These are phyloP conservation scores for Mycocentrospora acerina DNA, from an alignment of 2,329 filamentous ascomycete species.

Conservation along the genomic window DNA sequence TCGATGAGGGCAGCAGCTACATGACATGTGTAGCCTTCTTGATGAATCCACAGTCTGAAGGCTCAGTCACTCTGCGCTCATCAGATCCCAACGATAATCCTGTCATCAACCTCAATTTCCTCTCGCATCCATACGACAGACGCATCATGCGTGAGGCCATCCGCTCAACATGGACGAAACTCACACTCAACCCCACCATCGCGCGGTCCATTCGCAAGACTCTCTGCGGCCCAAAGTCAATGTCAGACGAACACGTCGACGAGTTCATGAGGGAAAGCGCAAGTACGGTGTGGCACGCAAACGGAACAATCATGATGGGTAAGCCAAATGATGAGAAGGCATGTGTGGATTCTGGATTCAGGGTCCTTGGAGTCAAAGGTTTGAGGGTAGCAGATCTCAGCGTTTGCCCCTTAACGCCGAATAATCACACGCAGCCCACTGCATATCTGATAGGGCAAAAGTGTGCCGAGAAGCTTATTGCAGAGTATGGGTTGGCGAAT, in stretches of 20 bases:
- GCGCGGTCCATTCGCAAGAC: slow-evolving; percentile 51
- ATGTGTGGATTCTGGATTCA: slow-evolving; percentile 41
- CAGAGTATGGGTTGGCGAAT: slow-evolving; percentile 33
- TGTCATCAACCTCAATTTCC: slow-evolving; percentile 55
- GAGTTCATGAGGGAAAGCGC: slow-evolving; percentile 31
- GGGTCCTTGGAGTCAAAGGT: slow-evolving; percentile 41
- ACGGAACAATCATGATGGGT: slow-evolving; percentile 43
- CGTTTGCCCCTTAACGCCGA: slow-evolving; percentile 35
- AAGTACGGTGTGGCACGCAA: slow-evolving; percentile 41
- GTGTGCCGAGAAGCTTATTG: slow-evolving; percentile 35
- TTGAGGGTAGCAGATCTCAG: slow-evolving; percentile 44
- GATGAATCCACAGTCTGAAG: slow-evolving; percentile 52
- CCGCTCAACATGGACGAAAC: slow-evolving; percentile 44
- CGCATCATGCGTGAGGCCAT: slow-evolving; percentile 31
- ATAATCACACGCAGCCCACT: slow-evolving; percentile 39
- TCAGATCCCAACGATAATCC: slow-evolving; percentile 54
- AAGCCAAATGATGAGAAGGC: slow-evolving; percentile 32
- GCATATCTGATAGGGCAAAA: slow-evolving; percentile 40
- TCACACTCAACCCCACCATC: slow-evolving; percentile 52
- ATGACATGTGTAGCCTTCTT: slow-evolving; percentile 48
- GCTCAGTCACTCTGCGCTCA: slow-evolving; percentile 56
- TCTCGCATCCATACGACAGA: slow-evolving; percentile 58
- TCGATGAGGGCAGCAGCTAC: slow-evolving; percentile 39
- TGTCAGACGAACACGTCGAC: slow-evolving; percentile 54
- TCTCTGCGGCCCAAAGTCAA: slow-evolving; percentile 47